Base-by-base conservation (phyloP, 805 yeast species). In the Wickerhamomyces bisporus region DNA sequence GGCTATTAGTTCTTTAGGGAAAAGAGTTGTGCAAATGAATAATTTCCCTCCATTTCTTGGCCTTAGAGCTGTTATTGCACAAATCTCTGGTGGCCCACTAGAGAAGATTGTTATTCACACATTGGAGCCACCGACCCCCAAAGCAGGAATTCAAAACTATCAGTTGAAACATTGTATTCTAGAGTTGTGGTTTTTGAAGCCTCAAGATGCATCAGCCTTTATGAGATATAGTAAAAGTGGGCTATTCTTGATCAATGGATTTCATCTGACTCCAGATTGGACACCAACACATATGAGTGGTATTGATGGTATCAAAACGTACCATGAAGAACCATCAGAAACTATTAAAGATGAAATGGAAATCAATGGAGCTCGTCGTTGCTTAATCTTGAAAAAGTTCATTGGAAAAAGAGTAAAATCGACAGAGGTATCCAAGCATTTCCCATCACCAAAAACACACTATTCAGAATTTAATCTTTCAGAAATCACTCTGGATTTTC, bases 1-100 rank as follows among this genome's bases (percentile, higher is more conserved):
- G 27, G 8, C 8, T 20, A 12, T 26, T 20, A 24, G 8, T 12
- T 34, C 37, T 11, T 37, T 35, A 19, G 51, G 46, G 7, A 46
- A 46, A 38, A 54, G 70, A 41, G 57, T 64, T 3, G 42, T 75
- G 12, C 53, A 63, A 14, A 40, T 73, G 4, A 53, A 50, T n/a
- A 61, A 66, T 15, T 53, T 76, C 19, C 71, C 76, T 0, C 38
- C 49, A 0, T 49, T 55, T 21, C 66, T 74, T 8, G 77, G 81
- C 8, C 45, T 78, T 8, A 64, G 64, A 17, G 64, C 75, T 27
- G 59, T 82, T 9, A 46, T 84, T 15, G 52, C 75, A 1, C 82
- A 76, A 37, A 62, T 81, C 0, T 64, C 68, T 46, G 89, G 93
- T 2, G 94, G 94, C 0, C 84, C 86, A 0, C 57, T 84, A 35